Evolutionary conservation across 2,329 filamentous ascomycete genomes (phyloP).

Genomic region (Colletotrichum gigasporum): DNA sequence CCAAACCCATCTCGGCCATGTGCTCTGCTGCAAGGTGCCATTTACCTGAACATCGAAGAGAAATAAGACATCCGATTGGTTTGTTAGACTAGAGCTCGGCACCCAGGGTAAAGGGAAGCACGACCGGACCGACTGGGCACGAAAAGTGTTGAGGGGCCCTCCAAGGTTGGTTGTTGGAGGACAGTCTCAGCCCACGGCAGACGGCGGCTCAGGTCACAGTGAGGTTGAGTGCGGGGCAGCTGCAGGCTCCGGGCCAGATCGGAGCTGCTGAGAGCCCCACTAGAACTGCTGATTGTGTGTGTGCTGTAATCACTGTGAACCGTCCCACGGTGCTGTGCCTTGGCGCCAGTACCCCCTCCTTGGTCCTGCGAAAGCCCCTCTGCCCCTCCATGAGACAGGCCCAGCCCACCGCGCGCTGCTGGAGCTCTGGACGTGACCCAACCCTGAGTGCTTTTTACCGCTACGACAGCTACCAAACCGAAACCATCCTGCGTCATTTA

Average conservation of each 20-base stretch:
- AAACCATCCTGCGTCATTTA: slow-evolving; percentile 33
- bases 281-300: slow-evolving; percentile 23
- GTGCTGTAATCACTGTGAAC: slow-evolving; percentile 15
- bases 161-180: slow-evolving; percentile 27
- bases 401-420: slow-evolving; percentile 28
- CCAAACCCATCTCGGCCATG: neutral
- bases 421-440: slow-evolving; percentile 30
- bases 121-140: slow-evolving; percentile 7
- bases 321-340: slow-evolving; percentile 10
- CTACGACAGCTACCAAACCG: slow-evolving; percentile 3
- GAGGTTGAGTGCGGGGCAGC: slow-evolving; percentile 30
- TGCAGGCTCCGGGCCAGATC: slow-evolving; percentile 22
- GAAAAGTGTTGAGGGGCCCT: slow-evolving; percentile 29
- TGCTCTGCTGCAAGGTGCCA: neutral
- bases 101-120: neutral
- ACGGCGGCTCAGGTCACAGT: slow-evolving; percentile 5
- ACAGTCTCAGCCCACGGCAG: slow-evolving; percentile 25
- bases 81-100: slow-evolving; percentile 5
- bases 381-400: slow-evolving; percentile 29
- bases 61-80: slow-evolving; percentile 9
- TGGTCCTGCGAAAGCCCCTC: slow-evolving; percentile 3
- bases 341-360: slow-evolving; percentile 2
- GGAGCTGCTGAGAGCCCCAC: slow-evolving; percentile 22
- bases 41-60: neutral
- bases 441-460: slow-evolving; percentile 32